Percentiles rank a stretch among this genome's conserved stretches.
Evolutionary conservation across 805 yeast genomes (phyloP).

Genomic region (Nakazawaea holstii): DNA sequence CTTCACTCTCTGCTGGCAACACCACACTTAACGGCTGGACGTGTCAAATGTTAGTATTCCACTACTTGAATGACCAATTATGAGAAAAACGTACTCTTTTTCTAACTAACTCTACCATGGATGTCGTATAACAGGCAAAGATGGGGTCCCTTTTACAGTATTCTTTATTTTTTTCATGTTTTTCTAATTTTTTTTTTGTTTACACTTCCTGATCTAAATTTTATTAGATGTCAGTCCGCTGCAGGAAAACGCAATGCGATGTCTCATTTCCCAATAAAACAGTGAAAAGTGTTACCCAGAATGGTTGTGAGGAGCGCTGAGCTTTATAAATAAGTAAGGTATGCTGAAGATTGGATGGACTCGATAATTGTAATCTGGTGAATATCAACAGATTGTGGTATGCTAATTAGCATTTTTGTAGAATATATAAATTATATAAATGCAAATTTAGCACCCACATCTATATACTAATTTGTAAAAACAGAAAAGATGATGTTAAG

Average conservation of each 20-base stretch:
- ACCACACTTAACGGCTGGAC: not conserved
- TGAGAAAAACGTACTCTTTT: conserved; percentile 7
- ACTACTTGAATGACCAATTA: not conserved
- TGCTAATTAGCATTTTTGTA: not conserved
- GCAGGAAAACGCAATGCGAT: too few species aligned
- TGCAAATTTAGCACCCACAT: not conserved
- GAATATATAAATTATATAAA: not conserved
- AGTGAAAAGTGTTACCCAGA: too few species aligned
- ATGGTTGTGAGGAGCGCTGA: too few species aligned
- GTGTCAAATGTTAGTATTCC: not conserved
- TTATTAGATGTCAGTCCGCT: too few species aligned
- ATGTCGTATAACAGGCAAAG: not conserved
- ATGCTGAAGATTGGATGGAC: too few species aligned
- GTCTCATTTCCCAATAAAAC: too few species aligned
- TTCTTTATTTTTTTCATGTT: not conserved
- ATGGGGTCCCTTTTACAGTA: not conserved
- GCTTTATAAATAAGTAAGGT: too few species aligned
- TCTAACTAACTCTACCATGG: conserved; percentile 9
- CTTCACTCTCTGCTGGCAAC: not conserved
- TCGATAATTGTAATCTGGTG: too few species aligned
- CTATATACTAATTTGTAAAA: too few species aligned
- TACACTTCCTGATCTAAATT: too few species aligned
- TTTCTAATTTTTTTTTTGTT: not conserved
- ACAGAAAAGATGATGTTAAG: not conserved
- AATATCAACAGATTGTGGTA: not conserved